Evolutionary conservation across 768 basidiomycete species (phyloP).

Genomic region (Panaeolus cyanescens): DNA sequence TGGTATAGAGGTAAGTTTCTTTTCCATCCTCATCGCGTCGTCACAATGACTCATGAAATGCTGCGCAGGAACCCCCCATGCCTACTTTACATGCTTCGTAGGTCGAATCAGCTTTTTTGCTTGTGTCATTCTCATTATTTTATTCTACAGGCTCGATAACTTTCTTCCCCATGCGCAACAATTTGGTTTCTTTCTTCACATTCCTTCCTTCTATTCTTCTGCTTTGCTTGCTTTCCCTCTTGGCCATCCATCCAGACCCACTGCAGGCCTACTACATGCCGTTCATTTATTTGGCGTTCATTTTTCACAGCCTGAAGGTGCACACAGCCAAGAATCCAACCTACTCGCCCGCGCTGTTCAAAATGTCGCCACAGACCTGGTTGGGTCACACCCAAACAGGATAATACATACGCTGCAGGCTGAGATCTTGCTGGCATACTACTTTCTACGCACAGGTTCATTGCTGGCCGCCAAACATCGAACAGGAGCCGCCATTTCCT

Average conservation of each 20-base stretch:
- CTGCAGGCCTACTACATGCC: constrained; percentile 48
- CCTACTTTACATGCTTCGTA: constrained; percentile 39
- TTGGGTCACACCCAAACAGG: constrained; percentile 48
- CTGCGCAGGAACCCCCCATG: constrained; percentile 38
- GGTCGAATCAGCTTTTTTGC: constrained; percentile 13
- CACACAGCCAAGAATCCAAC: constrained; percentile 41
- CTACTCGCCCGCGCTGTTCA: constrained; percentile 53
- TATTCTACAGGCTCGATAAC: constrained; percentile 47
- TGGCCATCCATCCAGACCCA: constrained; percentile 47
- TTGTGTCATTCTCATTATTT: constrained; percentile 10
- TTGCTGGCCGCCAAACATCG: constrained; percentile 63
- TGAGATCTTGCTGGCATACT: constrained; percentile 65
- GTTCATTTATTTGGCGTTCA: constrained; percentile 57
- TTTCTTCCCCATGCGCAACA: constrained; percentile 60
- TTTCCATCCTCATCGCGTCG: background rate
- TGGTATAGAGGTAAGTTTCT: constrained; percentile 38
- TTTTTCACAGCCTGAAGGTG: constrained; percentile 43
- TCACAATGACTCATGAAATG: constrained; percentile 9
- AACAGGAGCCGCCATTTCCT: constrained; percentile 51
- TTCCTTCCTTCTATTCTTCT: constrained; percentile 46
- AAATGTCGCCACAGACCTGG: constrained; percentile 45
- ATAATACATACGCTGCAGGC: constrained; percentile 60
- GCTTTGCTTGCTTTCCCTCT: constrained; percentile 51
- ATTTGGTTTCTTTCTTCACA: constrained; percentile 68
- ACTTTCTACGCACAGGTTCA: constrained; percentile 62